These are phyloP conservation scores for Kokia cookei DNA, from an alignment of 441 rosid genomes.

Conservation along the genomic window DNA sequence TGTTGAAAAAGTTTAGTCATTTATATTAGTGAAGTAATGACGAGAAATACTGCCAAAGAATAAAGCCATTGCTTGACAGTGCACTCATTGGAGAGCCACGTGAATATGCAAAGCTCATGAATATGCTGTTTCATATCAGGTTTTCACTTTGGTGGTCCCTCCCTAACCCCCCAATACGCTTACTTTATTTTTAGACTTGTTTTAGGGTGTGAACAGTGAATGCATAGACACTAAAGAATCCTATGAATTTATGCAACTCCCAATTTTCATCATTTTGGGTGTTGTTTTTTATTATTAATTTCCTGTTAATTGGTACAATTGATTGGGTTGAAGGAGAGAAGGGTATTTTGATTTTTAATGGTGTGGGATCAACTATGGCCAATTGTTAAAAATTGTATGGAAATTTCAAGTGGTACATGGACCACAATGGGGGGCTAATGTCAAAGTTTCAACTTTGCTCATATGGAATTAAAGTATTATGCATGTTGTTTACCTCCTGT, in stretches of 20 bases:
- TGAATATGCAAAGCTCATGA: slow-evolving; percentile 9
- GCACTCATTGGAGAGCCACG: slow-evolving; percentile 12
- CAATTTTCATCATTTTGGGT: background rate
- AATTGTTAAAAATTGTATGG: background rate
- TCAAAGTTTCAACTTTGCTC: background rate
- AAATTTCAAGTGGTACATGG: background rate
- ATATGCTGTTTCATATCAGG: background rate
- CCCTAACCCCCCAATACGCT: background rate
- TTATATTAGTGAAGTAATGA: too few relatives aligned
- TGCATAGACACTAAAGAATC: background rate
- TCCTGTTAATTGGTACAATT: background rate
- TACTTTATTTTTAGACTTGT: background rate
- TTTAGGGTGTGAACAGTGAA: background rate
- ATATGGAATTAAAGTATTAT: background rate
- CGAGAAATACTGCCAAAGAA: background rate
- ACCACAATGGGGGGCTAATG: background rate
- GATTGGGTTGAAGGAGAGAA: background rate
- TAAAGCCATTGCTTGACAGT: slow-evolving; percentile 1
- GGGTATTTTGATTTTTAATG: background rate
- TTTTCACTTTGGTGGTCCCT: slow-evolving; percentile 7
- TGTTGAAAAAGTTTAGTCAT: too few relatives aligned
- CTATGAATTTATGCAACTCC: background rate
- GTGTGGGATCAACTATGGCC: slow-evolving; percentile 2
- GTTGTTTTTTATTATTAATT: too few relatives aligned
- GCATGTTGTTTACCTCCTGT: background rate